Evolutionary conservation across 257 asterid species (phyloP).

Genomic region (Oldenlandia corymbosa): DNA sequence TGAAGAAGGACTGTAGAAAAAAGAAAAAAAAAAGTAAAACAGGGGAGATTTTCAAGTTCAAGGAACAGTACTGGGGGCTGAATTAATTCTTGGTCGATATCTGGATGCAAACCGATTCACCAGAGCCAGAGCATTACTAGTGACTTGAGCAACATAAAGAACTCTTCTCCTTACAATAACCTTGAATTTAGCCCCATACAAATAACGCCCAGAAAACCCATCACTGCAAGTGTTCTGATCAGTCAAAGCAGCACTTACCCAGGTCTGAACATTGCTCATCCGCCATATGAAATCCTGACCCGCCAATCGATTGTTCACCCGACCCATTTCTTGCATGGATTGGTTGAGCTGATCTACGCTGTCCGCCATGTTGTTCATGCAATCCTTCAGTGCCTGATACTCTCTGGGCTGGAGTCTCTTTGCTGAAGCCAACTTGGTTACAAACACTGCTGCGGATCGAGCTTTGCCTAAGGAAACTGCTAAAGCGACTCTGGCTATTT

Average conservation of each 20-base stretch:
- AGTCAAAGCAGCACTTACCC: constrained; percentile 83
- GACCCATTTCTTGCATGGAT: constrained; percentile 44
- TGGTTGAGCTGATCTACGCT: constrained; percentile 46
- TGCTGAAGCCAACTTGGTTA: constrained; percentile 28
- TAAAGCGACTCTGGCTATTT: constrained; percentile 50
- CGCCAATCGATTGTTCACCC: constrained; percentile 15
- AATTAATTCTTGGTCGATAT: constrained; percentile 22
- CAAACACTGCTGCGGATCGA: constrained; percentile 28
- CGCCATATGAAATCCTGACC: constrained; percentile 52
- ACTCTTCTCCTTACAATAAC: constrained; percentile 50
- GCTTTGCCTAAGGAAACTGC: constrained; percentile 46
- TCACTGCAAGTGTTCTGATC: constrained; percentile 57
- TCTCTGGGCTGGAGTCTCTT: constrained; percentile 37
- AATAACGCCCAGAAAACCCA: constrained; percentile 48
- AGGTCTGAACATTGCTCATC: constrained; percentile 63
- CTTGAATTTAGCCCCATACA: constrained; percentile 42
- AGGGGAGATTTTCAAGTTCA: too few species aligned
- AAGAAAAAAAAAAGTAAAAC: too few species aligned
- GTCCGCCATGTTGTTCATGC: constrained; percentile 41
- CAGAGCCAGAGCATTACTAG: constrained; percentile 69
- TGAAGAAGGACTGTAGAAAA: too few species aligned
- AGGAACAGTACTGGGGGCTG: neutral
- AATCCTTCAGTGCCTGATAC: constrained; percentile 46
- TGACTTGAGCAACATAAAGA: constrained; percentile 48
- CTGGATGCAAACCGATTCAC: constrained; percentile 57